Evolutionary conservation across 2,329 filamentous ascomycete species (phyloP).

Genomic region (Corynespora cassiicola): DNA sequence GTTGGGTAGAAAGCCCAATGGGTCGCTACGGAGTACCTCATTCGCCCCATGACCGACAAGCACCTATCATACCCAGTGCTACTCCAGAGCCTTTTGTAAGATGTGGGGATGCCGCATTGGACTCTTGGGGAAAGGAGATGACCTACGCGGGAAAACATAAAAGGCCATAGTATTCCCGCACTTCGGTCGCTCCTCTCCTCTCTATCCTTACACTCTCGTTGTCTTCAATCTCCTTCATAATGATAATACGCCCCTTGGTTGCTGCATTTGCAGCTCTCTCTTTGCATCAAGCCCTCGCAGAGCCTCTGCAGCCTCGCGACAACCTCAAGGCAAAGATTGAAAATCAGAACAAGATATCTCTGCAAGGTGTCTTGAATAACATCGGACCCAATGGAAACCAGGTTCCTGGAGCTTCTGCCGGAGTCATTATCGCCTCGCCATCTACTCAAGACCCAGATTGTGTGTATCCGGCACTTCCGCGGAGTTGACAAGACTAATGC

Average conservation of each 20-base stretch:
- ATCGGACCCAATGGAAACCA: constrained; percentile 59
- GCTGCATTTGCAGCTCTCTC: constrained; percentile 14
- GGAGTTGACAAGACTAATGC: constrained; percentile 5
- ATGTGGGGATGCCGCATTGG: constrained; percentile 3
- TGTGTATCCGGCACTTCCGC: constrained; percentile 33
- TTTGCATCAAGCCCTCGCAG: constrained; percentile 7
- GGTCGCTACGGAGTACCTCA: constrained; percentile 5
- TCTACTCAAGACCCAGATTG: constrained; percentile 61
- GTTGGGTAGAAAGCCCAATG: constrained; percentile 9
- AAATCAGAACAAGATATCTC: constrained; percentile 54
- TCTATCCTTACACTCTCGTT: too few relatives aligned
- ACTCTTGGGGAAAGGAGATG: neutral
- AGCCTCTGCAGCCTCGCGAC: constrained; percentile 4
- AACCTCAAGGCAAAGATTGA: constrained; percentile 40
- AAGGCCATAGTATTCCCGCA: neutral
- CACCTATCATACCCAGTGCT: constrained; percentile 5
- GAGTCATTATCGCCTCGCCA: constrained; percentile 63
- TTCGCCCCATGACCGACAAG: constrained; percentile 11
- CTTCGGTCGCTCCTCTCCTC: neutral
- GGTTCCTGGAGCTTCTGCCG: constrained; percentile 56
- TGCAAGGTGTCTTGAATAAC: constrained; percentile 61
- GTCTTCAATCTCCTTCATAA: constrained; percentile 4
- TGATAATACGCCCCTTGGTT: constrained; percentile 11
- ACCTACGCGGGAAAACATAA: neutral
- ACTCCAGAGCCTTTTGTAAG: constrained; percentile 2